Percentiles rank a stretch among this genome's conserved stretches.
Conservation (phyloP, 2,329 filamentous ascomycete genomes). For the Grosmannia huntii region DNA sequence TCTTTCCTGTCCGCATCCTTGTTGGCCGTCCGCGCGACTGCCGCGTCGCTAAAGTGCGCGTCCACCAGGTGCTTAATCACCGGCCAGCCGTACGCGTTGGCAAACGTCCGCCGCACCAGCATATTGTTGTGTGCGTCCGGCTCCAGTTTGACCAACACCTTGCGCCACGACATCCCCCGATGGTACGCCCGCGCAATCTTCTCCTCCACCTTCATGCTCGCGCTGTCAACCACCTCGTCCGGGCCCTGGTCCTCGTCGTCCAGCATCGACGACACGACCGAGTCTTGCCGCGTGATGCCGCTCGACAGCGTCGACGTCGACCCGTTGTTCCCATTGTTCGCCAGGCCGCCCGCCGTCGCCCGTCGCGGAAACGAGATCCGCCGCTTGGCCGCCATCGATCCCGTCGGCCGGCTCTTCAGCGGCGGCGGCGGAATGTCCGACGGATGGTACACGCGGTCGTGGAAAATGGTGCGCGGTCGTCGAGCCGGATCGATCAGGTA, state of each 20-base stretch:
- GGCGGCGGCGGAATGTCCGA: slow-evolving; percentile 81
- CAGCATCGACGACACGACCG: slow-evolving; percentile 24
- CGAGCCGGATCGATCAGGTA: slow-evolving; percentile 75
- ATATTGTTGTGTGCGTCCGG: slow-evolving; percentile 99
- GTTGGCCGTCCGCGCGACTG: slow-evolving; percentile 51
- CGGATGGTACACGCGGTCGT: slow-evolving; percentile 90
- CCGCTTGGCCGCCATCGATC: slow-evolving; percentile 17
- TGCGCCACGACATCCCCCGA: slow-evolving; percentile 82
- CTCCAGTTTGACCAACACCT: slow-evolving; percentile 88
- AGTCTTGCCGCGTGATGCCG: slow-evolving; percentile 27
- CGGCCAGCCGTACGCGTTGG: slow-evolving; percentile 95
- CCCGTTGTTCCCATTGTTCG: too few species aligned
- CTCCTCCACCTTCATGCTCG: slow-evolving; percentile 83
- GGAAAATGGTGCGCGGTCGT: slow-evolving; percentile 83
- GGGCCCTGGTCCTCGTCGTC: slow-evolving; percentile 41
- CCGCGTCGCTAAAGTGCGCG: slow-evolving; percentile 77
- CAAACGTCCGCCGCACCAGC: slow-evolving; percentile 89
- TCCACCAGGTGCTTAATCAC: slow-evolving; percentile 92
- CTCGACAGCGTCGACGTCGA: slow-evolving; percentile 3
- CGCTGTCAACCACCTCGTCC: slow-evolving; percentile 40
- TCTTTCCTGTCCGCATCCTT: slow-evolving; percentile 55
- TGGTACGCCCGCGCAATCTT: slow-evolving; percentile 97
- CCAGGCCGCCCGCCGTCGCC: neutral
- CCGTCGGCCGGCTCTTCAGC: slow-evolving; percentile 34
- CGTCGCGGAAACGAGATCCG: slow-evolving; percentile 9